These are phyloP conservation scores for Papilionanthe hybrid DNA, from an alignment of 116 monocot species.

Conservation along the genomic window DNA sequence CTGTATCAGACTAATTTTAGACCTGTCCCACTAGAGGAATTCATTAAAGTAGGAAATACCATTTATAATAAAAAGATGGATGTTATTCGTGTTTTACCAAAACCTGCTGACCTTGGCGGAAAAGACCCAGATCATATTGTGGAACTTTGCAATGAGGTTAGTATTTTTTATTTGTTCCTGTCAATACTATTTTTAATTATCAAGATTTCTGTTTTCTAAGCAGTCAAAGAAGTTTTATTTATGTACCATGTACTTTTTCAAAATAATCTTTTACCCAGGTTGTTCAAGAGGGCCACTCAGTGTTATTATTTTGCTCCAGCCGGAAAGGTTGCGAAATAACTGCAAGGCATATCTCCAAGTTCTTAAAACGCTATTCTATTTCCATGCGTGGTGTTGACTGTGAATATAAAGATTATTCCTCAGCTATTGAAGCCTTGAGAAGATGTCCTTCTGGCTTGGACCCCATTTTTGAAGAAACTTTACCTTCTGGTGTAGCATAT, in stretches of 20 bases:
- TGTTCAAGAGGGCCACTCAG: conserved; percentile 96
- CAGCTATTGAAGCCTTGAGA: conserved; percentile 75
- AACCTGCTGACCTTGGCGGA: conserved; percentile 76
- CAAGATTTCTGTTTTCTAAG: neutral
- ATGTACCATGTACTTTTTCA: neutral
- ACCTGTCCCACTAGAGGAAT: conserved; percentile 94
- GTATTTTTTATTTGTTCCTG: neutral
- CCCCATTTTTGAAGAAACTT: conserved; percentile 79
- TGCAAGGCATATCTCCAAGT: conserved; percentile 78
- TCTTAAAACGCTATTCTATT: conserved; percentile 31
- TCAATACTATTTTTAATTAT: neutral
- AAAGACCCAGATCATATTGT: conserved; percentile 98
- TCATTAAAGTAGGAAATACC: conserved; percentile 82
- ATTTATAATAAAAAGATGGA: conserved; percentile 83
- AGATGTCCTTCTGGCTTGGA: conserved; percentile 90
- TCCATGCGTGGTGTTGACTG: conserved; percentile 21
- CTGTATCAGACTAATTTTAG: conserved; percentile 96
- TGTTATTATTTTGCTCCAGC: conserved; percentile 91
- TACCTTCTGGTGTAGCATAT: conserved; percentile 95
- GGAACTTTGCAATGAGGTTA: conserved; percentile 97
- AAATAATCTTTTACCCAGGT: conserved; percentile 31
- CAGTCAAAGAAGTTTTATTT: neutral
- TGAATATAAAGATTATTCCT: conserved; percentile 50
- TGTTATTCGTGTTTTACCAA: conserved; percentile 51
- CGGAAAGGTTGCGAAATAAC: conserved; percentile 97